Conservation (phyloP, 257 asterid species). For the Solanum lignicaule region DNA sequence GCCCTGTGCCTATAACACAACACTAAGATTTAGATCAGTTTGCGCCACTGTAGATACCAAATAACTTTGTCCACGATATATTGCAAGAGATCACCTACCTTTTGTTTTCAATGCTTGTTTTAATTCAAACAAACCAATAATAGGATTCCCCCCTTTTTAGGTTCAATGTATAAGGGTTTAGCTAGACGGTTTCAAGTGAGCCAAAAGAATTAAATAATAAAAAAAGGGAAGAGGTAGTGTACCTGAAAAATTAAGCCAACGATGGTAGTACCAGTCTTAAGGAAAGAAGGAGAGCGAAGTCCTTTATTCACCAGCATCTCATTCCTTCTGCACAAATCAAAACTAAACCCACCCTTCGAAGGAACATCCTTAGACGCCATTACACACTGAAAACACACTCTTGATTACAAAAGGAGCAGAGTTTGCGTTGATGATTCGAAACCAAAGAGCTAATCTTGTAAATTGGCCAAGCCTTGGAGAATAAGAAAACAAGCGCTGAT, state of each 20-base stretch:
- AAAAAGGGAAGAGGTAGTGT: background rate
- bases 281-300: constrained; percentile 47
- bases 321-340: constrained; percentile 80
- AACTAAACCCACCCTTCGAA: constrained; percentile 55
- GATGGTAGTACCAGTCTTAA: constrained; percentile 91
- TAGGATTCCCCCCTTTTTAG: background rate
- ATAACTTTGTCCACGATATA: background rate
- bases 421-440: background rate
- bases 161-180: background rate
- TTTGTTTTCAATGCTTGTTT: background rate
- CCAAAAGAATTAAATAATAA: background rate
- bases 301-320: constrained; percentile 78
- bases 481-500: background rate
- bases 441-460: background rate
- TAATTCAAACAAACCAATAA: background rate
- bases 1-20: background rate
- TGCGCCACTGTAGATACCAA: background rate
- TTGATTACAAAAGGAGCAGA: background rate
- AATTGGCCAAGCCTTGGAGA: background rate
- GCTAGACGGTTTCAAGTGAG: background rate
- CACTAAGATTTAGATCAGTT: background rate
- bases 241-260: constrained; percentile 85
- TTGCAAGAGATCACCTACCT: background rate
- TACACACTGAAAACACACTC: background rate
- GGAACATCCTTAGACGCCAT: constrained; percentile 18